Evolutionary conservation across 345 rosid genomes (phyloP), one percentile per base, ranked within the genome.

Genomic region (Eucalyptus erythrocorys): DNA sequence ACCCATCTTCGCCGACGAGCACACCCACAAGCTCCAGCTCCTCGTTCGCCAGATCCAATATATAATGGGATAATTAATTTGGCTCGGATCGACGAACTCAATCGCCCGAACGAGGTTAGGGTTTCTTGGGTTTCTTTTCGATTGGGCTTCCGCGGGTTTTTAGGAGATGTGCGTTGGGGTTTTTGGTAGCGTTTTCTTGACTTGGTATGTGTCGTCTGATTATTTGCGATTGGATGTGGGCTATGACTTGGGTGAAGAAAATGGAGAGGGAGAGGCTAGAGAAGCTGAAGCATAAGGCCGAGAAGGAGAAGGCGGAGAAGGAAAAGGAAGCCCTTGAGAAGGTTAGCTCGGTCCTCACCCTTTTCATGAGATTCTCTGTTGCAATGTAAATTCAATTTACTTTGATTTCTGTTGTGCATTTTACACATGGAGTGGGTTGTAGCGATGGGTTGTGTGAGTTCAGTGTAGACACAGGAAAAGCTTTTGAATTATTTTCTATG

Each of bases 211-310:
- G 6, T 16, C 12, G 68, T 61, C 68, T 61, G 37, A 85, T 32
- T 45, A 6, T 47, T 37, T 45, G 86, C 49, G 21, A 48, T 85
- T 13, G 37, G 19, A n/a, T n/a, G 26, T 55, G 27, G 37, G 53
- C 48, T 87, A 85, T 87, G 88, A 42, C 48, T 89, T 40, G n/a
- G 45, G 26, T 89, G 91, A 55, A 96, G 98, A 96, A 94, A 95
- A 93, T 93, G 98, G 97, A 94, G 97, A 94, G 88, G 93, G 97
- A 96, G 92, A 92, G 81, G 93, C 30, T 88, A 85, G 97, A 94
- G 92, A 95, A 89, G 89, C 89, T 86, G 96, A 94, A 90, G 92
- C 80, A 51, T 90, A 94, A 93, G 90, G 93, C 93, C 34, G 95
- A 92, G 90, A 94, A 94, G 87, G 94, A 90, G 26, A 95, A 92